phyloP scores from a whole-genome alignment of 495 filamentous ascomycete species.

The Jackrogersella multiformis region DNA sequence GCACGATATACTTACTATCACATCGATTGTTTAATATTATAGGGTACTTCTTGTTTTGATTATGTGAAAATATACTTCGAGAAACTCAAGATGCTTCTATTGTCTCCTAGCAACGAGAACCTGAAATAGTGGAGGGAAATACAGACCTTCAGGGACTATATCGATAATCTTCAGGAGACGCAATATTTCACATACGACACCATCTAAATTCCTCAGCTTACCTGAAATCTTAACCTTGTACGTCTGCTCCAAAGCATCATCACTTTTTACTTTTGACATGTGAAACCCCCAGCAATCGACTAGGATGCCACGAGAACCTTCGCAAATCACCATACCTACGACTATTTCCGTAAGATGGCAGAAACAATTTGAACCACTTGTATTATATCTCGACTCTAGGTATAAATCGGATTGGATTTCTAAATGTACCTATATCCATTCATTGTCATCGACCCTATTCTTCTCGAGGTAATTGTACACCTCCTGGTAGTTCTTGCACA shows the following conservation, averaged over 20 bases:
- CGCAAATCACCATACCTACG: neutral
- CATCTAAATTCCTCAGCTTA: neutral
- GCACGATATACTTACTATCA: neutral
- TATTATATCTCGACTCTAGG: neutral
- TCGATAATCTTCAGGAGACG: neutral
- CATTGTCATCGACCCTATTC: conserved; percentile 51
- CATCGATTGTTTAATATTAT: neutral
- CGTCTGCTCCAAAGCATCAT: neutral
- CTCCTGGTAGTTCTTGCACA: conserved; percentile 54
- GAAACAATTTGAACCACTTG: neutral
- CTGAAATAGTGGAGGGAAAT: no score
- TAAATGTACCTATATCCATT: conserved; percentile 52
- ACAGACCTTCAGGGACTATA: no score
- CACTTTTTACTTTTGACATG: neutral
- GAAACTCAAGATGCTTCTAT: neutral
- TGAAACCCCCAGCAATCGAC: neutral
- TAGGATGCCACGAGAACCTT: neutral
- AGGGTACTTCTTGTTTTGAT: neutral
- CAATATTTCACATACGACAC: neutral
- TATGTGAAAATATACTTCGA: neutral
- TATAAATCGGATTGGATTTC: no score
- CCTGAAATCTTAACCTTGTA: neutral
- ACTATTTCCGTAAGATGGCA: conserved; percentile 30
- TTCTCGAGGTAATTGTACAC: conserved; percentile 50
- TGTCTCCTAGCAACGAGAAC: no score